Conservation (phyloP, 163 green algal species). For the Picocystis sp. region DNA sequence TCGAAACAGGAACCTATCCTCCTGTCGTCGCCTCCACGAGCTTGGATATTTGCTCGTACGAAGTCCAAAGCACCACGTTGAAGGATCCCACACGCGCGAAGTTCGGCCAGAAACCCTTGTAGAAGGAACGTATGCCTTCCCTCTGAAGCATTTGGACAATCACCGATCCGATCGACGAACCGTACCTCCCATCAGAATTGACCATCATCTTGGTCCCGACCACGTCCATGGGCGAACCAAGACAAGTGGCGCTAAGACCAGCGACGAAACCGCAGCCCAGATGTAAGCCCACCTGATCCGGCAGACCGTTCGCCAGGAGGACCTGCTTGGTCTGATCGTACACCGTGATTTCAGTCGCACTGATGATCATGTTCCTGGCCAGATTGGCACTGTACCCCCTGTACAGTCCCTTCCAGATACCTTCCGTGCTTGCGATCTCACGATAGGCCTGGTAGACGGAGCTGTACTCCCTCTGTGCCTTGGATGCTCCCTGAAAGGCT, state of each 20-base stretch:
- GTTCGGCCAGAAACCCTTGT: slow-evolving; percentile 10
- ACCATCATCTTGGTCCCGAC: slow-evolving; percentile 1
- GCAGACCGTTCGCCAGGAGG: not conserved
- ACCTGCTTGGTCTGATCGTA: slow-evolving; percentile 2
- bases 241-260: not conserved
- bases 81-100: slow-evolving; percentile 9
- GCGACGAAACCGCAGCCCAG: not conserved
- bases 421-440: not conserved
- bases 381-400: slow-evolving; percentile 1
- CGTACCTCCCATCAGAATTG: not conserved
- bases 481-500: not conserved
- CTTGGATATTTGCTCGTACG: slow-evolving; percentile 1
- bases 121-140: slow-evolving; percentile 5
- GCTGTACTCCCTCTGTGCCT: not conserved
- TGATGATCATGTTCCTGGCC: not conserved
- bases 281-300: not conserved
- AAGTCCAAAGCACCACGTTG: slow-evolving; percentile 6
- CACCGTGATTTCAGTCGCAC: slow-evolving; percentile 1
- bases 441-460: too few species aligned
- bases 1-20: too few species aligned
- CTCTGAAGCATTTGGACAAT: not conserved
- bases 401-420: slow-evolving; percentile 3
- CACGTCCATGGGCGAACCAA: slow-evolving; percentile 4
- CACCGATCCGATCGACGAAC: not conserved
- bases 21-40: too few species aligned